Evolutionary conservation across 352 stramenopile genomes (phyloP), one percentile per base, ranked within the genome.

Genomic region (Globisporangium echinulatum): DNA sequence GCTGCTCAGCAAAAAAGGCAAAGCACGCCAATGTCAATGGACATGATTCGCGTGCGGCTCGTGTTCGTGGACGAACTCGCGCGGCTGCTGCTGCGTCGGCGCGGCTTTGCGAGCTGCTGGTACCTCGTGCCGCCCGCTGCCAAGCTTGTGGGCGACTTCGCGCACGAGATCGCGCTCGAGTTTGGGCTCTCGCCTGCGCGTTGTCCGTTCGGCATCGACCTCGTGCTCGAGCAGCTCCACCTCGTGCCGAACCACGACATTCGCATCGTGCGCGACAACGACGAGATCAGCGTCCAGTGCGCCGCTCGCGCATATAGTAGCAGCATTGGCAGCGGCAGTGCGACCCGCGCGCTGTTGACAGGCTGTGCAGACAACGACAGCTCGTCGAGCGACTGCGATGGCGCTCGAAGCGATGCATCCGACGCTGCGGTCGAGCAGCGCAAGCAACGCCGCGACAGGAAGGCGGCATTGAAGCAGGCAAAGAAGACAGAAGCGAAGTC

Each of bases 31-130:
- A n/a, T n/a, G n/a, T n/a, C n/a, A n/a, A n/a, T n/a, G n/a, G n/a
- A n/a, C n/a, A n/a, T n/a, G n/a, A n/a, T n/a, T n/a, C 73, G 73
- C 37, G 59, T 86, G 14, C 75, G 75, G 46, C 64, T 92, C 42
- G 68, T 82, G 58, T 90, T 92, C 55, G 56, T 50, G 36, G 79
- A 85, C 37, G 79, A 79, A 9, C 57, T 90, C 19, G 75, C 54
- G 40, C 66, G 64, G 38, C 68, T 82, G 33, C 57, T 92, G 55
- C 65, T 68, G 56, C 73, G 71, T 7, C 58, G 58, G 0, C 74
- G 71, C 49, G 80, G 80, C 0, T 89, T 88, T 58, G 66, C 67
- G 33, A 66, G 74, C 14, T 90, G 83, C 61, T 92, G 80, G 80
- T 90, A 80, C 55, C 62, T 90, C 17, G 49, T 92, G 8, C 75